Conservation (phyloP, 2,329 filamentous ascomycete genomes). For the Lasiodiplodia gonubiensis region DNA sequence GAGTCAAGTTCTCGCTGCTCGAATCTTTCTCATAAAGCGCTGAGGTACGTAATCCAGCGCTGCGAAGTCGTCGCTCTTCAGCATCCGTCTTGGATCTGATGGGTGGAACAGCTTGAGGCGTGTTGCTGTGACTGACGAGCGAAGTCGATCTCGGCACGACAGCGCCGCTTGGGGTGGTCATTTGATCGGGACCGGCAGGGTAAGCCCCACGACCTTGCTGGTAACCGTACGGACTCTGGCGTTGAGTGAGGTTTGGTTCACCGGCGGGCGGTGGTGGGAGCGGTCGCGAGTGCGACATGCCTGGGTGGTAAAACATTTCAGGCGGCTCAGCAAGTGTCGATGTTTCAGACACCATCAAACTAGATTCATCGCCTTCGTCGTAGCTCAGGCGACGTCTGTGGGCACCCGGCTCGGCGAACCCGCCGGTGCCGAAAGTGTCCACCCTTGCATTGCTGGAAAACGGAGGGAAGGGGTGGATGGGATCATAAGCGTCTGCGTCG, state of each 20-base stretch:
- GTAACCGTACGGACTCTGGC: constrained; percentile 62
- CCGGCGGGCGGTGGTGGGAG: constrained; percentile 69
- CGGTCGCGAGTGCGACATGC: constrained; percentile 64
- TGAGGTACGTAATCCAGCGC: constrained; percentile 44
- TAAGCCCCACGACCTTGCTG: constrained; percentile 38
- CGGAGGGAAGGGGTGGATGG: constrained; percentile 63
- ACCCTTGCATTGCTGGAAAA: constrained; percentile 70
- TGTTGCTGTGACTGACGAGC: constrained; percentile 78
- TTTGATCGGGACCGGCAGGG: constrained; percentile 39
- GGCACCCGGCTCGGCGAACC: constrained; percentile 73
- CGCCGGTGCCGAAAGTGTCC: constrained; percentile 89
- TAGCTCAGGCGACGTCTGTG: constrained; percentile 76
- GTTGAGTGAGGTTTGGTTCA: constrained; percentile 54
- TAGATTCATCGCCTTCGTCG: constrained; percentile 85
- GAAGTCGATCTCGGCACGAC: constrained; percentile 59
- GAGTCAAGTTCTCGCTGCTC: constrained; percentile 62
- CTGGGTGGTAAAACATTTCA: constrained; percentile 93
- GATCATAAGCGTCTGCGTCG: constrained; percentile 55
- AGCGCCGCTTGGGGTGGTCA: constrained; percentile 41
- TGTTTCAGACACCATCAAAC: constrained; percentile 50
- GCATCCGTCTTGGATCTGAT: constrained; percentile 93
- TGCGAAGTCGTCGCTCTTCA: constrained; percentile 62
- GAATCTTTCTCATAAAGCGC: constrained; percentile 45
- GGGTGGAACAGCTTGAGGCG: constrained; percentile 79
- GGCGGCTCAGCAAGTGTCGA: constrained; percentile 67